Conservation (phyloP, 2,329 filamentous ascomycete species). For the Beauveria sp. region DNA sequence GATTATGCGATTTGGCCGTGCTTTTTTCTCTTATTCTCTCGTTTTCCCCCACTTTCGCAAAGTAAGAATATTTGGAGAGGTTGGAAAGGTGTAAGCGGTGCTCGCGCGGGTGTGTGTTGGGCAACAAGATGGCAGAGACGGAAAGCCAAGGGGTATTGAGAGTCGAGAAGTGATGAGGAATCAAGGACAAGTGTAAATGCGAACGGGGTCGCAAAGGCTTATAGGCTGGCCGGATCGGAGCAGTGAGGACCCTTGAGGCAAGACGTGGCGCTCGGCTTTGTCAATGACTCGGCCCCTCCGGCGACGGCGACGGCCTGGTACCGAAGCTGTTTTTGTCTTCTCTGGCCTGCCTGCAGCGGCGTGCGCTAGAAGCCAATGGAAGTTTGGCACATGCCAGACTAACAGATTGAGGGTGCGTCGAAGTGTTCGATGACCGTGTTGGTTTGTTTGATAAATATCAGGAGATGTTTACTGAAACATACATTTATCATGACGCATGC, state of each 20-base stretch:
- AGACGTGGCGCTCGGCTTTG: slow-evolving; percentile 2
- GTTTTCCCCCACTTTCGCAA: slow-evolving; percentile 2
- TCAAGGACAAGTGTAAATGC: neutral
- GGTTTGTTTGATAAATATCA: neutral
- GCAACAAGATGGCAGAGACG: neutral
- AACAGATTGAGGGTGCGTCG: neutral
- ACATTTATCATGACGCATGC: too few relatives aligned
- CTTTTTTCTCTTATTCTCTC: neutral
- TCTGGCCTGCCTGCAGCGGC: neutral
- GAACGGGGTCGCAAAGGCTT: neutral
- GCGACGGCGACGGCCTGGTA: neutral
- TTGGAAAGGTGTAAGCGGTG: neutral
- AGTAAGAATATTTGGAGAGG: neutral
- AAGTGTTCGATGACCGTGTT: too few relatives aligned
- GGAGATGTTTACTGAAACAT: neutral
- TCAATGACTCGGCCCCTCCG: slow-evolving; percentile 9
- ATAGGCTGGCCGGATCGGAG: neutral
- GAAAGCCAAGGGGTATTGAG: neutral
- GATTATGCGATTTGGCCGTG: neutral
- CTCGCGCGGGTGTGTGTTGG: neutral
- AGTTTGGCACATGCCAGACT: slow-evolving; percentile 3
- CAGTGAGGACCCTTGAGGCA: neutral
- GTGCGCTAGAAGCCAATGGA: neutral
- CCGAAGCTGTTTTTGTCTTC: neutral
- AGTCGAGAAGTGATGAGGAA: neutral